Evolutionary conservation across 176 grass and related monocot genomes (phyloP).

Genomic region (Luzula sylvatica): DNA sequence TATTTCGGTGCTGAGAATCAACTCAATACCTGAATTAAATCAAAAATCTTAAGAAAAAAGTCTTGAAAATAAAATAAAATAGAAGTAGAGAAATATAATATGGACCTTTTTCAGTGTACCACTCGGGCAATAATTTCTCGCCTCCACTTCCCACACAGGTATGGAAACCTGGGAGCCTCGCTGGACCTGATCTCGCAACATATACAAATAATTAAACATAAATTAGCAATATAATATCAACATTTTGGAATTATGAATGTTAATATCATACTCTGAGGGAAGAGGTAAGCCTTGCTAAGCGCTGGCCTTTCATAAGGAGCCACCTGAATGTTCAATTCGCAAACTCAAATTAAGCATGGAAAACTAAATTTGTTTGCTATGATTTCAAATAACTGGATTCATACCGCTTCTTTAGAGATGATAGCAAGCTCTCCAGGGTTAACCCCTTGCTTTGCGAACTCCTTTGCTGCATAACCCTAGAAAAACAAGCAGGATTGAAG

Average conservation of each 20-base stretch:
- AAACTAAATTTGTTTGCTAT: too few relatives aligned
- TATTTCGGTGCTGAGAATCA: conserved; percentile 89
- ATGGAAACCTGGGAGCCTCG: conserved; percentile 94
- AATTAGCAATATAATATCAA: background rate
- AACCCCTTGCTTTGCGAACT: conserved; percentile 67
- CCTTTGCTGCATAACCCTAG: conserved; percentile 81
- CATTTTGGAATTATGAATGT: background rate
- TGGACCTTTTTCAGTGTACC: conserved; percentile 90
- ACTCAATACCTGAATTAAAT: conserved; percentile 59
- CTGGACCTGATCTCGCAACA: conserved; percentile 44
- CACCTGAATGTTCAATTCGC: conserved; percentile 35
- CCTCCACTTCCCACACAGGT: conserved; percentile 85
- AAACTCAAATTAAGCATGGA: conserved; percentile 2
- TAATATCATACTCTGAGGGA: conserved; percentile 61
- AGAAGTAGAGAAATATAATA: background rate
- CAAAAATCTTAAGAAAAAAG: conserved; percentile 10
- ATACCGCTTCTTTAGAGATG: conserved; percentile 92
- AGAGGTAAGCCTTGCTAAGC: conserved; percentile 91
- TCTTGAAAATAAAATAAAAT: background rate
- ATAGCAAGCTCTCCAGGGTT: conserved; percentile 81
- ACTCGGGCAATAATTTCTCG: conserved; percentile 77
- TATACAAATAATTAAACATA: background rate
- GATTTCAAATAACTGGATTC: background rate
- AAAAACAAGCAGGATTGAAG: too few relatives aligned
- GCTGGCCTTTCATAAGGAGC: conserved; percentile 94